phyloP scores from a whole-genome alignment of 2,329 filamentous ascomycete genomes.

The Colletotrichum tabaci region DNA sequence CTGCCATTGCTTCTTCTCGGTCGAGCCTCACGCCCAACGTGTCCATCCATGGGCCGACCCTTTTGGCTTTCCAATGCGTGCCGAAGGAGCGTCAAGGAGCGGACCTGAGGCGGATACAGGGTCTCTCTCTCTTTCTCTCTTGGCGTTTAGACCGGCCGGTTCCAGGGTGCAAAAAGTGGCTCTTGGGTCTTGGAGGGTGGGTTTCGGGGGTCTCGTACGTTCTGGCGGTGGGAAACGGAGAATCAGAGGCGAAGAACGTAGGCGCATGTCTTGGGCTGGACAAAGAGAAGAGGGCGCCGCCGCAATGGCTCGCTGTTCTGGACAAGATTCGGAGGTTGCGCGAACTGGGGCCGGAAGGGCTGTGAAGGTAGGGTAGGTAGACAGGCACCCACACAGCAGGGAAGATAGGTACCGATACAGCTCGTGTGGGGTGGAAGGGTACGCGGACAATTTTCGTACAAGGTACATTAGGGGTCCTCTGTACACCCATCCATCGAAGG shows the following conservation, averaged over 20 bases:
- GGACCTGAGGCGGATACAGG: constrained; percentile 18
- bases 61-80: background rate
- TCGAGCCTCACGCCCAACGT: background rate
- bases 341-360: background rate
- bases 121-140: constrained; percentile 5
- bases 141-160: constrained; percentile 28
- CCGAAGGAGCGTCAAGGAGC: constrained; percentile 8
- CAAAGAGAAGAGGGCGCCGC: constrained; percentile 19
- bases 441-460: background rate
- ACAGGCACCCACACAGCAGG: too few relatives aligned
- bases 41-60: background rate
- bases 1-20: background rate
- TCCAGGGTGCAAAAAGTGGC: constrained; percentile 29
- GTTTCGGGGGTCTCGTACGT: constrained; percentile 15
- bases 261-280: constrained; percentile 4
- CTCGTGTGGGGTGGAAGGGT: background rate
- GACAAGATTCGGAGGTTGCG: constrained; percentile 10
- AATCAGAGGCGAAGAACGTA: background rate
- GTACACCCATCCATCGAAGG: background rate
- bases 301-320: constrained; percentile 3
- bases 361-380: background rate
- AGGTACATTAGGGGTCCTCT: background rate
- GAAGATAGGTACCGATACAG: background rate
- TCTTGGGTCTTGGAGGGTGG: background rate
- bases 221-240: constrained; percentile 15